A percentile compares a stretch with the other conserved stretches of the same genome.
Evolutionary conservation across 805 yeast species (phyloP).

Genomic region (Myxozyma mucilagina): DNA sequence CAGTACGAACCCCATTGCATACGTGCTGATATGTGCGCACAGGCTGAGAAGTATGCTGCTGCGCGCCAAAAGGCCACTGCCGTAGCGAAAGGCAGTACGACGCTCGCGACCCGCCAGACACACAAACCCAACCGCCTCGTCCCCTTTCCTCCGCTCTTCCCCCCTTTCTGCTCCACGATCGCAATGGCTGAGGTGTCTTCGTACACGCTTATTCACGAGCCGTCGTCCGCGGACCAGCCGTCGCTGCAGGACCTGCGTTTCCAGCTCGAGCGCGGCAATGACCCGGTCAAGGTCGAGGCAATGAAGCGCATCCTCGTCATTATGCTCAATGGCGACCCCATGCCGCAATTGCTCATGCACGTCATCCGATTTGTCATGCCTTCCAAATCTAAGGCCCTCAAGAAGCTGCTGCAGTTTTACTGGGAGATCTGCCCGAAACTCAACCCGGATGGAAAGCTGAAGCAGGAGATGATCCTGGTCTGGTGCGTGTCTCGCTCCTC

Average conservation of each 20-base stretch:
- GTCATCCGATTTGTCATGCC: slow-evolving; percentile 98
- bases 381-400: slow-evolving; percentile 82
- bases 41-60: slow-evolving; percentile 5
- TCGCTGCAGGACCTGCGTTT: slow-evolving; percentile 69
- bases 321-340: slow-evolving; percentile 88
- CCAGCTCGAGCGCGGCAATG: slow-evolving; percentile 83
- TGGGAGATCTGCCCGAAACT: slow-evolving; percentile 98
- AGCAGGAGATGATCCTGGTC: slow-evolving; percentile 97
- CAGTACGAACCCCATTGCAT: background rate
- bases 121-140: slow-evolving; percentile 1
- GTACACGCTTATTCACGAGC: slow-evolving; percentile 31
- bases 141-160: slow-evolving; percentile 1
- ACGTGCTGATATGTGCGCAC: slow-evolving; percentile 4
- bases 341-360: slow-evolving; percentile 94
- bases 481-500: slow-evolving; percentile 46
- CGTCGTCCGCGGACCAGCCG: slow-evolving; percentile 43
- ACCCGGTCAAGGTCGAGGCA: slow-evolving; percentile 80
- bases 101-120: too few species aligned
- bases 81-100: background rate
- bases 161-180: background rate
- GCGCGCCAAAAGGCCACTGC: slow-evolving; percentile 6
- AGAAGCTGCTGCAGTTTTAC: slow-evolving; percentile 88
- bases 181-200: slow-evolving; percentile 30
- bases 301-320: slow-evolving; percentile 85
- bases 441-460: slow-evolving; percentile 83